Base-by-base conservation (phyloP, 1,139 yeast genomes). In the Taphrina flavorubra region DNA sequence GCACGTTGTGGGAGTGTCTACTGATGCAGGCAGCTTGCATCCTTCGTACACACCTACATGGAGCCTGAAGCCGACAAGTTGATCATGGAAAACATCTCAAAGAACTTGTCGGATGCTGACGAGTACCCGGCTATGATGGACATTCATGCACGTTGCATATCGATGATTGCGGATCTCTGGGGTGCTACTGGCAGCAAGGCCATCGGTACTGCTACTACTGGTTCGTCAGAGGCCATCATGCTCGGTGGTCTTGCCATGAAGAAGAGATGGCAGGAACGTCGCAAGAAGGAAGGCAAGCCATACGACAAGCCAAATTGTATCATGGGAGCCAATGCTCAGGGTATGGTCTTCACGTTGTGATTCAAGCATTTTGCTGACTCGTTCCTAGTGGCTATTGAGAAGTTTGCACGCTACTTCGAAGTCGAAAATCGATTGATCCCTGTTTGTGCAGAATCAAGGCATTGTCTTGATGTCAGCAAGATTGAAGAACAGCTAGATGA, bases 251-350 rank as follows among this genome's bases (percentile, higher is more conserved):
- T 92, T 70, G 97, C 97, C 6, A 83, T 92, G 89, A 92, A 92
- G 82, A 89, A 91, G 75, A 83, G 84, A 72, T 92, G 97, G 97
- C 95, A 89, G 77, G 85, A 82, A 55, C 84, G 81, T 73, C 85
- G 87, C 75, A 82, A 79, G 75, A 86, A 81, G 4, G 81, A 81
- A 39, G 92, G 92, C 8, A 85, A 85, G 73, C 82, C 88, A 53
- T 80, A 78, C 65, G 84, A 80, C 55, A 85, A 84, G 71, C 97
- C 97, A 70, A 92, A 92, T 78, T 90, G 92, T 75, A 80, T 92
- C 72, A 91, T 92, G 97, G 96, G 97, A n/a, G 82, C 94, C 51
- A 90, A 94, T 78, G 96, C 95, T 64, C 97, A 92, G 79, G 97
- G 60, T 56, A 37, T 39, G 42, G 42, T 14, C n/a, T 31, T 3